Base-by-base conservation (phyloP, 2,329 filamentous ascomycete species). In the Talaromyces sp. region DNA sequence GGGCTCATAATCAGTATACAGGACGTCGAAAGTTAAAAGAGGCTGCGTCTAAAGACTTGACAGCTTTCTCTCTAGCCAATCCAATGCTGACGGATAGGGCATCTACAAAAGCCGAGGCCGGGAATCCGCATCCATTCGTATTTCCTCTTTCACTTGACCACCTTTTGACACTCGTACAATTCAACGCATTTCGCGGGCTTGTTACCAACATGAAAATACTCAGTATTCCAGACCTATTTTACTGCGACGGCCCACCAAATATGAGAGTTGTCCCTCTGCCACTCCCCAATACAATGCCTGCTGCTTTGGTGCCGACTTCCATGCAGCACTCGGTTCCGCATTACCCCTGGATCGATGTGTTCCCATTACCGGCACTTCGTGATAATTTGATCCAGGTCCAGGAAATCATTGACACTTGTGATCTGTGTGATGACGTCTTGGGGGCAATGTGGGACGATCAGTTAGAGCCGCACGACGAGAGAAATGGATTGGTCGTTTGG, bases 321-420 rank as follows among this genome's bases (percentile, higher is more conserved):
- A 50, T 68, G n/a, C 63, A 66, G 14, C 65, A 52, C 54, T 49
- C 62, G 51, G 10, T 51, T 26, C 41, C 49, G 13, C 71, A 73
- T 46, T 68, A 70, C 26, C 68, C 69, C 1, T 73, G 71, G 69
- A 64, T 73, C 26, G 71, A 73, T 31, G 38, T 73, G 4, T 62
- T 71, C 19, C 70, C 70, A 2, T 56, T 71, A 0, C 50, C 62
- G 1, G 64, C 64, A 4, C 58, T 73, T 3, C 65, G 71, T 8
- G 65, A 73, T 46, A 62, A 63, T 2, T 43, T 73, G 0, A 62
- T 72, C 19, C 43, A 17, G 0, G 58, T 62, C 13, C 43, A 59
- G 11, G 63, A 64, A 1, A 19, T 32, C 3, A 62, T 66, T 9
- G 69, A 72, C 21, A 67, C 68, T n/a, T 63, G 65, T 2, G 68